A percentile compares a stretch with the other conserved stretches of the same genome.
phyloP scores from a whole-genome alignment of 1,139 yeast species.

The Yamadazyma conglobata region DNA sequence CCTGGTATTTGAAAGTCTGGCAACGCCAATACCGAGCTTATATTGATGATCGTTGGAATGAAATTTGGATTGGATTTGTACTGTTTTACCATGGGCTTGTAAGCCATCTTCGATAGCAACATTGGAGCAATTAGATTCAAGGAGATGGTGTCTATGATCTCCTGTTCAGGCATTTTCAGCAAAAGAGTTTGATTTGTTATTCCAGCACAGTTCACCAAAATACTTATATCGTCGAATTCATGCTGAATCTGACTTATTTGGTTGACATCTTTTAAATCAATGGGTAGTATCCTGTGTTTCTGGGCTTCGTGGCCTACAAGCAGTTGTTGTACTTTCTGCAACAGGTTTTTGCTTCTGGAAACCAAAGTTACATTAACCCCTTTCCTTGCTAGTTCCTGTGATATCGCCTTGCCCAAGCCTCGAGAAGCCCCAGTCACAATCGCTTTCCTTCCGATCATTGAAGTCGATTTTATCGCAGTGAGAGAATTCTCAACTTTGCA shows the following conservation, averaged over 20 bases:
- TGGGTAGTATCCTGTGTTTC: constrained; percentile 45
- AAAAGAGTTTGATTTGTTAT: constrained; percentile 60
- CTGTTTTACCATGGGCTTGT: constrained; percentile 46
- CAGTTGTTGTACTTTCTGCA: constrained; percentile 29
- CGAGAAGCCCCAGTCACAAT: constrained; percentile 82
- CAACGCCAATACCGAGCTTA: constrained; percentile 68
- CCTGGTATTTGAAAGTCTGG: constrained; percentile 49
- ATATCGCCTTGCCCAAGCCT: constrained; percentile 76
- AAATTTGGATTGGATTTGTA: constrained; percentile 4
- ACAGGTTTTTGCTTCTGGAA: constrained; percentile 46
- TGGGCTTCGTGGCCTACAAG: constrained; percentile 36
- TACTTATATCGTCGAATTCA: constrained; percentile 21
- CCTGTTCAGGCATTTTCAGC: constrained; percentile 37
- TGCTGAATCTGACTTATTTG: constrained; percentile 6
- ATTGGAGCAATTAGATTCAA: constrained; percentile 70
- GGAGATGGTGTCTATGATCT: constrained; percentile 48
- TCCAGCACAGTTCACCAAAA: constrained; percentile 82
- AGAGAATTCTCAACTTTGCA: too few species aligned
- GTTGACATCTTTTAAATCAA: constrained; percentile 40
- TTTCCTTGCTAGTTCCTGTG: constrained; percentile 49
- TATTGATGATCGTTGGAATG: constrained; percentile 48
- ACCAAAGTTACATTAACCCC: constrained; percentile 65
- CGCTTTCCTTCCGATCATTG: constrained; percentile 36
- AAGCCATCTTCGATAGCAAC: constrained; percentile 43
- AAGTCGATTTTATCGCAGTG: too few species aligned